Base-by-base conservation (phyloP, 1,139 yeast genomes). In the Taiozyma sp. region DNA sequence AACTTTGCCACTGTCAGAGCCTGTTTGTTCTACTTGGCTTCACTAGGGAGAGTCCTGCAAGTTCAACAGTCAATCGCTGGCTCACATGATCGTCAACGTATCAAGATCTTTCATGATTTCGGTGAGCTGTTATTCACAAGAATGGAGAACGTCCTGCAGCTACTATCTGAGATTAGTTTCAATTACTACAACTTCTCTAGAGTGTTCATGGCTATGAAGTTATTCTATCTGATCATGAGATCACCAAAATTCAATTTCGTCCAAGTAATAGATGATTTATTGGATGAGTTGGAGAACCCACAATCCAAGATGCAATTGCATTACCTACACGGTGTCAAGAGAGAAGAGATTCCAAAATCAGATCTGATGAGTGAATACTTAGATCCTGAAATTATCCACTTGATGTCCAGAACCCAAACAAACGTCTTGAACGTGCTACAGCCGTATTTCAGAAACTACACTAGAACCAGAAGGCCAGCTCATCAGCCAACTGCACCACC, bases 171-270 rank as follows among this genome's bases (percentile, higher is more conserved):
- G 14, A 43, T 60, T 8, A 52, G 57, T 36, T 8, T 42, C 0
- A 52, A 48, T 3, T 51, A 50, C 27, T 55, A 58, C 49, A 57
- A 60, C 28, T 54, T 58, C n/a, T 52, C 61, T 9, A 57, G 57
- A 27, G 36, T 57, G 2, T 43, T 52, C 13, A 44, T 59, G 44
- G 60, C 53, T 0, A 32, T 49, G 22, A 51, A 48, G 38, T 16
- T 62, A 19, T 49, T 59, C 34, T 52, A 28, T 19, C 47, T 51
- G 5, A 54, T 53, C 28, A 19, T 60, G 13, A 56, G 46, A 30
- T 53, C 56, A 19, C 59, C 64, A 14, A n/a, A 39, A 1, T 60
- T 57, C 49, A 55, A 55, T 47, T 59, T 61, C 43, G 52, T 51
- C 36, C 27, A 38, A 6, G 46, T 54, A 27, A 57, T 56, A 2